phyloP scores from a whole-genome alignment of 2,329 filamentous ascomycete genomes.

The Nothophoma quercina region DNA sequence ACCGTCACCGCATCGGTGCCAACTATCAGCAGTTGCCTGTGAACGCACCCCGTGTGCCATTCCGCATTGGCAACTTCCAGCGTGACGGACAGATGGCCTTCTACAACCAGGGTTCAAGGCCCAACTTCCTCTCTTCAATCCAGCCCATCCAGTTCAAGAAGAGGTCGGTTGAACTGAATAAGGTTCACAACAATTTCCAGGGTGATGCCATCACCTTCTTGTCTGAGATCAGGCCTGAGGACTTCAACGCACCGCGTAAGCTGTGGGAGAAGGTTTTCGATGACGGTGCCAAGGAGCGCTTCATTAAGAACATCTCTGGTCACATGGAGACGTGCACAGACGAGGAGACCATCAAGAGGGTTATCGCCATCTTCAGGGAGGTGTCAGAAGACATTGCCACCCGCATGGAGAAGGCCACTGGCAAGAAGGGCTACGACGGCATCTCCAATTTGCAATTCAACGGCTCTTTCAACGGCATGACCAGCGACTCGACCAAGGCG shows the following conservation, averaged over 20 bases:
- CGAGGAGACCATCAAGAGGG: slow-evolving; percentile 68
- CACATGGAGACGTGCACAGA: slow-evolving; percentile 67
- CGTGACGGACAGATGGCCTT: slow-evolving; percentile 76
- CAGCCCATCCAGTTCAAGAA: slow-evolving; percentile 59
- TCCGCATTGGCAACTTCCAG: slow-evolving; percentile 70
- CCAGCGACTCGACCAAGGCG: slow-evolving; percentile 55
- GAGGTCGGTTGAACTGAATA: slow-evolving; percentile 57
- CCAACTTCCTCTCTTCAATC: slow-evolving; percentile 64
- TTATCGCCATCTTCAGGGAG: slow-evolving; percentile 71
- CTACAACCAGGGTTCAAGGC: slow-evolving; percentile 68
- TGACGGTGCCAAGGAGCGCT: slow-evolving; percentile 63
- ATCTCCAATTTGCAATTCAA: slow-evolving; percentile 65
- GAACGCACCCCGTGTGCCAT: slow-evolving; percentile 62
- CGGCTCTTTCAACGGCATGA: slow-evolving; percentile 68
- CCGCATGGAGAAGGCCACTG: slow-evolving; percentile 68
- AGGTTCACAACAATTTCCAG: slow-evolving; percentile 59
- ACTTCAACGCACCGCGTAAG: slow-evolving; percentile 64
- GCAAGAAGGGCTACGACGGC: slow-evolving; percentile 66
- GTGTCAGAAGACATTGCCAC: slow-evolving; percentile 65
- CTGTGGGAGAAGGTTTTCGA: slow-evolving; percentile 70
- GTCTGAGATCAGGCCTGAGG: slow-evolving; percentile 61
- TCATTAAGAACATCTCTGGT: slow-evolving; percentile 66
- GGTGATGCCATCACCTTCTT: slow-evolving; percentile 60
- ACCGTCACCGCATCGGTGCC: slow-evolving; percentile 64
- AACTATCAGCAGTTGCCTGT: slow-evolving; percentile 68